Conservation (phyloP, 2,329 filamentous ascomycete species). For the Thelonectria blattea region DNA sequence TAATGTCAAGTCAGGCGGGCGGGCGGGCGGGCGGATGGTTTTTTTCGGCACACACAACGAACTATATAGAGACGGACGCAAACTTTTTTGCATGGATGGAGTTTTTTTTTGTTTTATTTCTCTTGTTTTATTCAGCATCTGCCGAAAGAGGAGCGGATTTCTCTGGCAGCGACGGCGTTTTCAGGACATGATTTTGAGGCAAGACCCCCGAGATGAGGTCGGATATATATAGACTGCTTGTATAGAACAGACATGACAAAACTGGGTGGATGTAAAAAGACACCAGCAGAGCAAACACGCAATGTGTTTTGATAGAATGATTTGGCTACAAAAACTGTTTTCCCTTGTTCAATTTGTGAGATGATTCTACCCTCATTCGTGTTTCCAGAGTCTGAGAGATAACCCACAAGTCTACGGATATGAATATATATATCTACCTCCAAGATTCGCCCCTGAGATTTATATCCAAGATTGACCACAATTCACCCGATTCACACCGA, state of each 20-base stretch:
- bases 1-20: neutral
- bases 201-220: neutral
- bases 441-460: too few relatives aligned
- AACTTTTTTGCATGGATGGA: slow-evolving; percentile 7
- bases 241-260: neutral
- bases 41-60: neutral
- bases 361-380: too few relatives aligned
- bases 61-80: neutral
- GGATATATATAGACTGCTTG: neutral
- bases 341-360: too few relatives aligned
- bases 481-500: too few relatives aligned
- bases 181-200: neutral
- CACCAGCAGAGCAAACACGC: neutral
- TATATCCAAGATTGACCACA: too few relatives aligned
- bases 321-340: neutral
- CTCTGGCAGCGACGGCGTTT: slow-evolving; percentile 10
- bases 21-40: neutral
- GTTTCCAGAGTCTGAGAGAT: too few relatives aligned
- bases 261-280: neutral
- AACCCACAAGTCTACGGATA: too few relatives aligned
- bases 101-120: neutral
- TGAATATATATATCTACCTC: too few relatives aligned
- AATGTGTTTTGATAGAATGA: neutral
- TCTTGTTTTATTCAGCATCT: neutral
- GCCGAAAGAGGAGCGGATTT: neutral